phyloP scores from a whole-genome alignment of 148 eudicot species.

The Rhododendron ferrugineum region DNA sequence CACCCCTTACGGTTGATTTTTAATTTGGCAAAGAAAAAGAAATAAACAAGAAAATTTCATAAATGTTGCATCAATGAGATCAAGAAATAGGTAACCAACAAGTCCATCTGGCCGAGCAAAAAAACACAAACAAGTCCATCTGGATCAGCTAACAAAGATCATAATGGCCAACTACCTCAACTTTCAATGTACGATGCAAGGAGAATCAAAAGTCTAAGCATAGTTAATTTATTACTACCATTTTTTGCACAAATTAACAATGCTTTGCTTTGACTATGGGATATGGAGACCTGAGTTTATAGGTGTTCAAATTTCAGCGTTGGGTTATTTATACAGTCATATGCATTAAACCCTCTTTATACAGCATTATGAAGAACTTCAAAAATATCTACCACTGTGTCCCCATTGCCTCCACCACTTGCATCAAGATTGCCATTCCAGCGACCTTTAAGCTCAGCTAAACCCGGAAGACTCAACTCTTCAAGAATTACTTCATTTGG shows the following conservation, averaged over 20 bases:
- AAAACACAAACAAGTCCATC: background rate
- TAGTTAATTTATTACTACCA: background rate
- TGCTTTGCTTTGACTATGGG: background rate
- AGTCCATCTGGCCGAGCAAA: background rate
- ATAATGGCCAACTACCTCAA: background rate
- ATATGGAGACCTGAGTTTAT: background rate
- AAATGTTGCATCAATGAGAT: background rate
- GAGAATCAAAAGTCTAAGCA: background rate
- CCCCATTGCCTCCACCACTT: slow-evolving; percentile 99
- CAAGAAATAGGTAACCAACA: background rate
- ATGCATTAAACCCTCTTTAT: background rate
- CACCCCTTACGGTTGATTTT: background rate
- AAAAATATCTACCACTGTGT: slow-evolving; percentile 68
- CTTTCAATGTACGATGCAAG: background rate
- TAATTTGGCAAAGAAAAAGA: background rate
- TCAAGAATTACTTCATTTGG: slow-evolving; percentile 78
- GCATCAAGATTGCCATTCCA: slow-evolving; percentile 99
- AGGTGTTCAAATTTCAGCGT: background rate
- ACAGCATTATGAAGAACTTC: background rate
- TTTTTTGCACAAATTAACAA: background rate
- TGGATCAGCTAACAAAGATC: background rate
- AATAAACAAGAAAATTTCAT: background rate
- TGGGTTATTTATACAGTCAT: background rate
- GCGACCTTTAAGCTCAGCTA: slow-evolving; percentile 92
- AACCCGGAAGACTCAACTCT: slow-evolving; percentile 85